These are phyloP conservation scores for Thymus quinquecostatus DNA, from an alignment of 257 asterid species.

Conservation along the genomic window DNA sequence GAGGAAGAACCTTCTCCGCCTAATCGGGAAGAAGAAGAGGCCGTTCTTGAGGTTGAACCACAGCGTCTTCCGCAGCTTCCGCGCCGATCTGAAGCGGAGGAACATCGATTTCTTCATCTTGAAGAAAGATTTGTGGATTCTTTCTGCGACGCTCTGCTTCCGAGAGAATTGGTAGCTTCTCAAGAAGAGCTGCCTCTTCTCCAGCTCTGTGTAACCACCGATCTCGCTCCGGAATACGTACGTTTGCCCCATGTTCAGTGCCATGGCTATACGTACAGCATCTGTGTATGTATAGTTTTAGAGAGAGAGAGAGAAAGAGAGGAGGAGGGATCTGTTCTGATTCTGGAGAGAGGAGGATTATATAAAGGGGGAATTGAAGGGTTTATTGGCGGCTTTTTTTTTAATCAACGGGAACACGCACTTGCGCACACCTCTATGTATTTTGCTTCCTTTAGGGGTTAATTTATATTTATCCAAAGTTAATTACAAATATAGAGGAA, in stretches of 20 bases:
- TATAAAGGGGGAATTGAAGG: background rate
- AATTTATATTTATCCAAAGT: no score
- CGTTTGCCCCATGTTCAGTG: slow-evolving; percentile 34
- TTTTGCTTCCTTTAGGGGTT: no score
- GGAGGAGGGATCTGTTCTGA: background rate
- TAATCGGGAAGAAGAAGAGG: slow-evolving; percentile 43
- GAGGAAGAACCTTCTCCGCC: slow-evolving; percentile 46
- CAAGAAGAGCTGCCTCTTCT: slow-evolving; percentile 80
- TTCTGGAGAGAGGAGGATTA: background rate
- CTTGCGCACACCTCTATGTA: no score
- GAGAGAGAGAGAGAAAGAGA: slow-evolving; percentile 32
- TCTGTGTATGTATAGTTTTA: slow-evolving; percentile 16
- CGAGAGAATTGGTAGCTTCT: slow-evolving; percentile 86
- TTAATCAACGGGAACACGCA: no score
- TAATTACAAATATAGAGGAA: no score
- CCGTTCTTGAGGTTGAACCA: slow-evolving; percentile 63
- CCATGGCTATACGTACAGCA: slow-evolving; percentile 36
- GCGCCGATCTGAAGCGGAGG: slow-evolving; percentile 49
- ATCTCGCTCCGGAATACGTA: slow-evolving; percentile 39
- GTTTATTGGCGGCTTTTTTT: slow-evolving; percentile 3
- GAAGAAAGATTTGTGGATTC: slow-evolving; percentile 54
- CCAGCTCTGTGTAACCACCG: slow-evolving; percentile 48
- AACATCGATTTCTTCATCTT: slow-evolving; percentile 55
- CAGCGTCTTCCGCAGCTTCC: slow-evolving; percentile 50
- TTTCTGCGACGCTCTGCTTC: slow-evolving; percentile 58